A percentile compares a stretch with the other conserved stretches of the same genome.
Evolutionary conservation across 768 basidiomycete genomes (phyloP).

Genomic region (Lentinula sp.): DNA sequence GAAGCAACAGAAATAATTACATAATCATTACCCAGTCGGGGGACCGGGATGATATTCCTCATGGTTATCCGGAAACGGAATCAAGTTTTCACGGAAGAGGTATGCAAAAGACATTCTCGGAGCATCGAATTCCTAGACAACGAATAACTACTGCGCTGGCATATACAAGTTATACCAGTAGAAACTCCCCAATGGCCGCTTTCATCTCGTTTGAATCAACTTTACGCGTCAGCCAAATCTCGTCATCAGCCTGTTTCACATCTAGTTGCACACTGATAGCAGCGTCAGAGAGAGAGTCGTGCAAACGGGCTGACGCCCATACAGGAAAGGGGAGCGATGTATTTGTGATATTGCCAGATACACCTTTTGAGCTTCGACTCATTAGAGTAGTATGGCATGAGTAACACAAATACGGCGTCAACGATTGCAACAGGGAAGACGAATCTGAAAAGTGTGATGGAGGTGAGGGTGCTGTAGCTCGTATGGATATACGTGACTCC

Average conservation of each 20-base stretch:
- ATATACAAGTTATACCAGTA: constrained; percentile 19
- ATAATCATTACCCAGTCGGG: neutral
- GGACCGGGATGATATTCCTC: too few species aligned
- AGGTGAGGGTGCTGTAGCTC: constrained; percentile 34
- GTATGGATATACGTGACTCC: constrained; percentile 71
- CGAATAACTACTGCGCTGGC: too few species aligned
- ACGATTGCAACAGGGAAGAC: constrained; percentile 13
- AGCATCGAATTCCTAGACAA: too few species aligned
- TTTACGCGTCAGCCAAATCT: constrained; percentile 22
- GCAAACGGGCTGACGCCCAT: constrained; percentile 19
- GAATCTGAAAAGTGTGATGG: constrained; percentile 16
- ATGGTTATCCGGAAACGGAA: too few species aligned
- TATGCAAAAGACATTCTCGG: too few species aligned
- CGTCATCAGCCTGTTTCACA: constrained; percentile 6
- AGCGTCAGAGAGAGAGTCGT: neutral
- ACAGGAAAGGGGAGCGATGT: constrained; percentile 15
- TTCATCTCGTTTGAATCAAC: constrained; percentile 30
- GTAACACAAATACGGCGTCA: constrained; percentile 40
- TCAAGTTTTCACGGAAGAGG: too few species aligned
- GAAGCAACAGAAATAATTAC: neutral
- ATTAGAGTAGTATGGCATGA: constrained; percentile 48
- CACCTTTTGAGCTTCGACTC: constrained; percentile 37
- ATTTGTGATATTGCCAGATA: constrained; percentile 12
- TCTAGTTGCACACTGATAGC: neutral
- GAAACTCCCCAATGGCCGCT: constrained; percentile 29